Conservation (phyloP, 2,329 filamentous ascomycete species). For the Talaromyces verruculosus region DNA sequence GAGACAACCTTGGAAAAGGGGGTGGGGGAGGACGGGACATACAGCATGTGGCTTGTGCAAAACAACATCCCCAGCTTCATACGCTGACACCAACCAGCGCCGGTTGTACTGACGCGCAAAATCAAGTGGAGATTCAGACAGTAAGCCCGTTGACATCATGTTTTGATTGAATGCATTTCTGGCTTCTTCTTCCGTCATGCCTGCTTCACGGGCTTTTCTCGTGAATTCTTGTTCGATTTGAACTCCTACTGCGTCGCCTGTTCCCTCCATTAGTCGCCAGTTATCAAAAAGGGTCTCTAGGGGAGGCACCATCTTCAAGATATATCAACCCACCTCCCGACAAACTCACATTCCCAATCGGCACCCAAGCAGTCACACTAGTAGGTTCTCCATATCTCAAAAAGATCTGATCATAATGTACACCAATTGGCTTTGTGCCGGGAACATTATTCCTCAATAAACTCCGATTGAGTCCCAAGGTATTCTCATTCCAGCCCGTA, state of each 20-base stretch:
- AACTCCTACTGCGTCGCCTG: slow-evolving; percentile 46
- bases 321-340: slow-evolving; percentile 62
- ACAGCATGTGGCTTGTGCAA: slow-evolving; percentile 43
- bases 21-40: slow-evolving; percentile 20
- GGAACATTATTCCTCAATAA: slow-evolving; percentile 59
- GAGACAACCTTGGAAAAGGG: background rate
- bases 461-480: slow-evolving; percentile 50
- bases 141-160: slow-evolving; percentile 58
- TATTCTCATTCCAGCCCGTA: slow-evolving; percentile 55
- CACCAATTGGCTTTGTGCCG: slow-evolving; percentile 57
- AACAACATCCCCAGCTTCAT: slow-evolving; percentile 56
- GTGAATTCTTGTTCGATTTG: slow-evolving; percentile 49
- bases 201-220: slow-evolving; percentile 48
- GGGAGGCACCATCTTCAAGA: slow-evolving; percentile 47
- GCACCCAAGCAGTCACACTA: slow-evolving; percentile 58
- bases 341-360: slow-evolving; percentile 55
- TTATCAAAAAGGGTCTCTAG: too few species aligned
- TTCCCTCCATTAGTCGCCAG: too few species aligned
- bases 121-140: slow-evolving; percentile 52
- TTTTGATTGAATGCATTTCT: slow-evolving; percentile 57
- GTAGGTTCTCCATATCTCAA: slow-evolving; percentile 56
- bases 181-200: slow-evolving; percentile 54
- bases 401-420: slow-evolving; percentile 63
- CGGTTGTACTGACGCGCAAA: slow-evolving; percentile 45
- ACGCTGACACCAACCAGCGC: slow-evolving; percentile 55